These are phyloP conservation scores for Syzygium jambos DNA, from an alignment of 345 rosid genomes.

Conservation along the genomic window DNA sequence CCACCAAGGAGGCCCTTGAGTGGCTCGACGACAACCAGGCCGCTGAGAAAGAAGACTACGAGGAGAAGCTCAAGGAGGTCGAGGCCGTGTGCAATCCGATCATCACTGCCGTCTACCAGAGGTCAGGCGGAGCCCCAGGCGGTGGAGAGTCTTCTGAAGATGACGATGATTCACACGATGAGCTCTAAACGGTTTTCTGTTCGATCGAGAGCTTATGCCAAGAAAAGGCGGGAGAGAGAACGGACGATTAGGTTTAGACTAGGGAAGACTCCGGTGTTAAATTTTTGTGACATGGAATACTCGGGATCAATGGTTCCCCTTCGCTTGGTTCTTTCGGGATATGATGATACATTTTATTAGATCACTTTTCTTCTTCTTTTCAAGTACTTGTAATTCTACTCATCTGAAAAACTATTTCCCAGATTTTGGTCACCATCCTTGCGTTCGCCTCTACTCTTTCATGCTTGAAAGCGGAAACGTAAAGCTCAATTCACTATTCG, in stretches of 20 bases:
- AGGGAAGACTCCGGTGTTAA: neutral
- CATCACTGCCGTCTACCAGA: slow-evolving; percentile 75
- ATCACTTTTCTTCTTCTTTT: neutral
- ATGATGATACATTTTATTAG: neutral
- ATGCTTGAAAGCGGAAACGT: neutral
- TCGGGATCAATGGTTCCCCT: neutral
- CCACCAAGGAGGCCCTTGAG: slow-evolving; percentile 88
- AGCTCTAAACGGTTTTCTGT: slow-evolving; percentile 27
- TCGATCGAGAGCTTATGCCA: neutral
- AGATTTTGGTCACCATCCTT: neutral
- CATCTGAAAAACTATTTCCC: neutral
- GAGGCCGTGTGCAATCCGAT: slow-evolving; percentile 95
- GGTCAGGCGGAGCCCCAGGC: slow-evolving; percentile 76
- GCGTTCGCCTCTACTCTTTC: neutral
- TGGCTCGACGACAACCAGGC: slow-evolving; percentile 92
- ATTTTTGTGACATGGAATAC: neutral
- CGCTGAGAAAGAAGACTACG: slow-evolving; percentile 83
- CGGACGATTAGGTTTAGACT: neutral
- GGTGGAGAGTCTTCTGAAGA: slow-evolving; percentile 23
- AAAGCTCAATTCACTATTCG: neutral
- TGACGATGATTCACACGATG: slow-evolving; percentile 53
- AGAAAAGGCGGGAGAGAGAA: neutral
- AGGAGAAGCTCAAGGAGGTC: slow-evolving; percentile 94
- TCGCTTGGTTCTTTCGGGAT: neutral
- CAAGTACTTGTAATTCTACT: neutral